Conservation (phyloP, 169 alveolate species). For the Plasmodium fragile region DNA sequence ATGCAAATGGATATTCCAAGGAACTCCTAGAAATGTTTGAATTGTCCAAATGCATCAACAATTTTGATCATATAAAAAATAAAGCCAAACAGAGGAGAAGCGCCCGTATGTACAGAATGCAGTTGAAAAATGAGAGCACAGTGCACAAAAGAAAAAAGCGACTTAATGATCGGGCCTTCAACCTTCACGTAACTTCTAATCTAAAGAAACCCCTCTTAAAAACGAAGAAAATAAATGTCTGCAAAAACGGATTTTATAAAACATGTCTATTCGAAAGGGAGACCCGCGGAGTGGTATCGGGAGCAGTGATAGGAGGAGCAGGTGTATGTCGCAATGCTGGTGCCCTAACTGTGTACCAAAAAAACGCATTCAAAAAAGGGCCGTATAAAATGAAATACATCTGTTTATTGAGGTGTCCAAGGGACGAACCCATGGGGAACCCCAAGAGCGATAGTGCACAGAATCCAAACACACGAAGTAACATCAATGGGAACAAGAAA, state of each 20-base stretch:
- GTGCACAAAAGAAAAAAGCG: background rate
- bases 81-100: slow-evolving; percentile 34
- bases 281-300: background rate
- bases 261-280: background rate
- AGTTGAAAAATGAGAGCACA: background rate
- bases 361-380: background rate
- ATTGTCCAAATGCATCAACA: slow-evolving; percentile 10
- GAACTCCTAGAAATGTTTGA: slow-evolving; percentile 29
- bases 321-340: background rate
- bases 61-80: slow-evolving; percentile 43
- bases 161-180: background rate
- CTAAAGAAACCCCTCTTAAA: slow-evolving; percentile 11
- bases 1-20: slow-evolving; percentile 7
- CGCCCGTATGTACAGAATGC: slow-evolving; percentile 10
- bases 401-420: background rate
- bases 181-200: background rate
- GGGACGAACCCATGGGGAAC: background rate
- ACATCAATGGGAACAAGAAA: background rate
- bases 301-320: background rate
- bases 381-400: slow-evolving; percentile 6
- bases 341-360: background rate
- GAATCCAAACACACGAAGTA: background rate
- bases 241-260: slow-evolving; percentile 1
- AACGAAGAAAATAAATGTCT: slow-evolving; percentile 27
- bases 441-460: background rate